Percentiles rank a stretch among this genome's conserved stretches.
These are phyloP conservation scores for Tylopilus felleus DNA, from an alignment of 768 basidiomycete genomes.

Conservation along the genomic window DNA sequence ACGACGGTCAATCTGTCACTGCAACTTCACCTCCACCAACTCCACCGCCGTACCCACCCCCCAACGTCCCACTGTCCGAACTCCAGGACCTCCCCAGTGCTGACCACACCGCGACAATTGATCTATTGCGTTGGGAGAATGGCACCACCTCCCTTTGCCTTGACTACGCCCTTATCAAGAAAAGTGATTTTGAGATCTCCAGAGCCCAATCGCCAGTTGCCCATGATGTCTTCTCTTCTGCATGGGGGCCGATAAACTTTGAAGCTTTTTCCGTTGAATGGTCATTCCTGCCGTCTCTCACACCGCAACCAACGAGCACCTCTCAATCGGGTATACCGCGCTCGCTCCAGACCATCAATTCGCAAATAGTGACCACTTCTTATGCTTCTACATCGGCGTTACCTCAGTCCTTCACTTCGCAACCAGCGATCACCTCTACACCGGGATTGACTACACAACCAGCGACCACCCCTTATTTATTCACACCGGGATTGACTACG, in stretches of 20 bases:
- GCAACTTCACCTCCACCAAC: slow-evolving; percentile 3
- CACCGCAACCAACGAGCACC: no score
- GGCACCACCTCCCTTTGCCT: slow-evolving; percentile 7
- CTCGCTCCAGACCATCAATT: no score
- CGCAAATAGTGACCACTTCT: no score
- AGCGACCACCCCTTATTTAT: background rate
- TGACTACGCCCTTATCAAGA: slow-evolving; percentile 15
- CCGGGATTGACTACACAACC: background rate
- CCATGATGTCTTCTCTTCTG: no score
- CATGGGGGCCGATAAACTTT: no score
- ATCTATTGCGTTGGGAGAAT: slow-evolving; percentile 7
- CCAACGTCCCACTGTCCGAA: slow-evolving; percentile 13
- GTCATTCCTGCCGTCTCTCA: no score
- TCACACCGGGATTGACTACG: no score
- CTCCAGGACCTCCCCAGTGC: slow-evolving; percentile 9
- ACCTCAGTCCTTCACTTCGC: background rate
- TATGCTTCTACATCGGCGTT: background rate
- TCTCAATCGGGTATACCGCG: no score
- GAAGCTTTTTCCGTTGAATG: no score
- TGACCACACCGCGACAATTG: slow-evolving; percentile 11
- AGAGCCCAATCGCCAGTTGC: no score
- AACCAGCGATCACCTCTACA: background rate
- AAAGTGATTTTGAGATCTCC: slow-evolving; percentile 7
- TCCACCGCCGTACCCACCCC: slow-evolving; percentile 9
- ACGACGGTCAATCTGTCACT: slow-evolving; percentile 1